Conservation (phyloP, 164 flowering plant genomes). For the Cinnamomum chago region DNA sequence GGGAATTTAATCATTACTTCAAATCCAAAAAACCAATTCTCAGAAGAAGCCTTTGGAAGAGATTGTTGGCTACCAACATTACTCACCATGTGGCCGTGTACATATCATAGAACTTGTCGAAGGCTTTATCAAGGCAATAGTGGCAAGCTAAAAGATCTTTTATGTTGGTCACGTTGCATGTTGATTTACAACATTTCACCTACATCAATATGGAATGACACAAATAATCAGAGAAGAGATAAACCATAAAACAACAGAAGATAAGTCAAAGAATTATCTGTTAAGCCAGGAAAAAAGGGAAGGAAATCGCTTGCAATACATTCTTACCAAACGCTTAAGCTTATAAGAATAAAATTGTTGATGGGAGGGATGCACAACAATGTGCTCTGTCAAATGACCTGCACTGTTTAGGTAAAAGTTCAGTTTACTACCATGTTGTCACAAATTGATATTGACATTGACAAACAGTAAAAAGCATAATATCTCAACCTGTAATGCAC, state of each 20-base stretch:
- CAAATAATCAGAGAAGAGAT: not conserved
- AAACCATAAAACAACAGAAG: not conserved
- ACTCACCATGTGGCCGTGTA: conserved; percentile 77
- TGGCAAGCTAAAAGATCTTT: conserved; percentile 84
- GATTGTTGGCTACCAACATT: not conserved
- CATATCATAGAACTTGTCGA: conserved; percentile 90
- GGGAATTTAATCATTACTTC: not conserved
- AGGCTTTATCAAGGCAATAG: conserved; percentile 78
- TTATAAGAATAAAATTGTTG: conserved; percentile 67
- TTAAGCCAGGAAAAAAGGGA: not conserved
- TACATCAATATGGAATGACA: conserved; percentile 16
- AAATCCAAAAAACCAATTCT: no score
- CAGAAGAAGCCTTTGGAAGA: not conserved
- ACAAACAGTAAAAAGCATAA: not conserved
- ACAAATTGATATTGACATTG: not conserved
- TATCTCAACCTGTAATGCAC: not conserved
- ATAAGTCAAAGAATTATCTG: not conserved
- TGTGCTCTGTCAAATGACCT: conserved; percentile 80
- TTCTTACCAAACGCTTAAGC: conserved; percentile 74
- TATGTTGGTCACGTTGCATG: conserved; percentile 71
- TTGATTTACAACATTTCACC: conserved; percentile 94
- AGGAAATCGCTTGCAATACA: not conserved
- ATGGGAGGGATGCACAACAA: conserved; percentile 53
- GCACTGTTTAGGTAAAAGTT: conserved; percentile 44
- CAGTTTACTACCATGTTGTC: not conserved